Evolutionary conservation across 1,284 basidiomycete genomes (phyloP).

Genomic region (Leucoagaricus sp.): DNA sequence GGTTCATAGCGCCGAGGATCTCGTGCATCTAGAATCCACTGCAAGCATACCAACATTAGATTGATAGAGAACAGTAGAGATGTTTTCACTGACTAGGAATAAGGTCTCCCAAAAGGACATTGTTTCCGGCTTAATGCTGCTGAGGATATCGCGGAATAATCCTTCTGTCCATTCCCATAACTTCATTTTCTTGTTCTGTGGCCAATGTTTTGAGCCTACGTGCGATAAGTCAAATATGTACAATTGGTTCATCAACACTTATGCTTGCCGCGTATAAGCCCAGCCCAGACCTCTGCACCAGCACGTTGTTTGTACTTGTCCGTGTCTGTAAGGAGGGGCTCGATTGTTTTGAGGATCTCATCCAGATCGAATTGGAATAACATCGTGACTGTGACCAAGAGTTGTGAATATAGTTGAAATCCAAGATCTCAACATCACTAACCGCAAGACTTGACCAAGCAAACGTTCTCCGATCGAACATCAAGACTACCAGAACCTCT

Average conservation of each 20-base stretch:
- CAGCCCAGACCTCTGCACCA: conserved; percentile 84
- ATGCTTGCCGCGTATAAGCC: conserved; percentile 62
- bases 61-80: background rate
- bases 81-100: conserved; percentile 56
- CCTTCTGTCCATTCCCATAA: conserved; percentile 84
- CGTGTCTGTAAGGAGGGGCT: conserved; percentile 62
- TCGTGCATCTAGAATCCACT: conserved; percentile 52
- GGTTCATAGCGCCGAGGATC: conserved; percentile 86
- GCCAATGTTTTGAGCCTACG: conserved; percentile 91
- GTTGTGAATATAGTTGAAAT: conserved; percentile 9
- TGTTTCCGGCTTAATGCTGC: conserved; percentile 85
- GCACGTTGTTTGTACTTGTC: conserved; percentile 94
- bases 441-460: conserved; percentile 74
- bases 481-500: conserved; percentile 53
- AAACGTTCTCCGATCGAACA: conserved; percentile 64
- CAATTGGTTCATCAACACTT: too few relatives aligned
- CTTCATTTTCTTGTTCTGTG: conserved; percentile 51
- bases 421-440: conserved; percentile 19
- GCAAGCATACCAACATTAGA: conserved; percentile 32
- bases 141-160: conserved; percentile 73
- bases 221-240: conserved; percentile 5
- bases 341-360: conserved; percentile 53
- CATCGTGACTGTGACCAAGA: conserved; percentile 54
- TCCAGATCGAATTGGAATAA: conserved; percentile 60
- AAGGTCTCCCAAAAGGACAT: conserved; percentile 72